Evolutionary conservation across 1,284 basidiomycete species (phyloP).

Genomic region (Rhodotorula sp.): DNA sequence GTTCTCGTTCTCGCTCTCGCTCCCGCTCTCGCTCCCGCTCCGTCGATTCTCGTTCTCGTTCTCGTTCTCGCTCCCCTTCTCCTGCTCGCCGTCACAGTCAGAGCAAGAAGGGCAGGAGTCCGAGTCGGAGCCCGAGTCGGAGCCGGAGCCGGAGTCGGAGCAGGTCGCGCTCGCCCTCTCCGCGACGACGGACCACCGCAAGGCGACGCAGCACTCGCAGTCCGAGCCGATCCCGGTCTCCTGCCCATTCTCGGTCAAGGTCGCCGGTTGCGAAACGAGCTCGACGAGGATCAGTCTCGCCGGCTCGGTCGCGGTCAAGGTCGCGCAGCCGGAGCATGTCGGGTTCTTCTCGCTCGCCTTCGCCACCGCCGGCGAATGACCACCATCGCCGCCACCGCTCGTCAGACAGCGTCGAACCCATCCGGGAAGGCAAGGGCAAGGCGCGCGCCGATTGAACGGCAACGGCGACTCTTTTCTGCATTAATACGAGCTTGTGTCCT

Average conservation of each 20-base stretch:
- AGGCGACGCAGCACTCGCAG: no score
- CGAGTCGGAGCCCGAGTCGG: neutral
- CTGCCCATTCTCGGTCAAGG: neutral
- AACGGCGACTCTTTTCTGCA: no score
- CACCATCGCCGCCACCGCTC: no score
- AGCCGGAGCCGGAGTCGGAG: neutral
- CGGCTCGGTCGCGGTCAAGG: slow-evolving; percentile 3
- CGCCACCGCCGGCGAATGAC: no score
- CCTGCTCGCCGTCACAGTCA: neutral
- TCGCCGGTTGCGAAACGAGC: neutral
- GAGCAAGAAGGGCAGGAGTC: neutral
- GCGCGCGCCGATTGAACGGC: neutral
- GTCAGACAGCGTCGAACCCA: no score
- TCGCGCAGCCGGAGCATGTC: neutral
- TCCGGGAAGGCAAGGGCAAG: neutral
- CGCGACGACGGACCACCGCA: no score
- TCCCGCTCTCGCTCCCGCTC: slow-evolving; percentile 3
- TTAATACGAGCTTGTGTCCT: no score
- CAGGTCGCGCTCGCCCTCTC: neutral
- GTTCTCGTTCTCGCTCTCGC: neutral
- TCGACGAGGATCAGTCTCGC: neutral
- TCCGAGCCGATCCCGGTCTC: neutral
- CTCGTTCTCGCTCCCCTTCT: slow-evolving; percentile 1
- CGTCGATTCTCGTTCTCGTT: neutral
- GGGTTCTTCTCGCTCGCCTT: no score